Base-by-base conservation (phyloP, 306 rosid species). In the Fragaria vesca region DNA sequence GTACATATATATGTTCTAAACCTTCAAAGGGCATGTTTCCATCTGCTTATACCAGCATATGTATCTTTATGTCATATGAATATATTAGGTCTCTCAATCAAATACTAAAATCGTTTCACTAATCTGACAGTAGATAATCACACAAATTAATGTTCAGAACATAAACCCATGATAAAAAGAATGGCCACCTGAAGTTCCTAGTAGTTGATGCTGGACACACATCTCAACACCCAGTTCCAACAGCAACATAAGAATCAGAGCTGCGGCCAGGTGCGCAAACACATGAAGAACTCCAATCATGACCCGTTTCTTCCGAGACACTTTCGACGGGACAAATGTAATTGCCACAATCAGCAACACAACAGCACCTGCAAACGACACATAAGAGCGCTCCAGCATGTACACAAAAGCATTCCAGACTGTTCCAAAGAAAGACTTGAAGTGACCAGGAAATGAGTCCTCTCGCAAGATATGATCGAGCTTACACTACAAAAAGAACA, bases 171-270 rank as follows among this genome's bases (percentile, higher is more conserved):
- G 78, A 75, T 69, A 75, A 40, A 68, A 71, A 26, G 48, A 72
- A 69, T 75, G 13, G 73, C 58, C 58, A 90, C 99, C 99, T 85
- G 99, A 95, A 76, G 97, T 95, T 80, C 93, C 97, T 69, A 91
- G 93, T 70, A 95, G 88, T 1, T 95, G 76, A 80, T 95, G 97
- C 50, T 86, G 89, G 83, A 95, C 77, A 72, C 99, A 95, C 21
- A 83, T 93, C 91, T 95, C 97, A 76, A 93, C 80, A 75, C 99
- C 97, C 67, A 95, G 78, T 86, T 95, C 99, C 85, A 95, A 85
- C 66, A 95, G 97, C 80, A 95, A 80, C 99, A 93, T 93, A 61
- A 95, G 97, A 83, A 91, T 88, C 74, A 95, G 83, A 51, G 99
- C 97, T 21, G 99, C 88, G 61, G 91, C 77, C 13, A 95, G 89